phyloP scores from a whole-genome alignment of 768 basidiomycete species.

The Kwoniella bestiolae region DNA sequence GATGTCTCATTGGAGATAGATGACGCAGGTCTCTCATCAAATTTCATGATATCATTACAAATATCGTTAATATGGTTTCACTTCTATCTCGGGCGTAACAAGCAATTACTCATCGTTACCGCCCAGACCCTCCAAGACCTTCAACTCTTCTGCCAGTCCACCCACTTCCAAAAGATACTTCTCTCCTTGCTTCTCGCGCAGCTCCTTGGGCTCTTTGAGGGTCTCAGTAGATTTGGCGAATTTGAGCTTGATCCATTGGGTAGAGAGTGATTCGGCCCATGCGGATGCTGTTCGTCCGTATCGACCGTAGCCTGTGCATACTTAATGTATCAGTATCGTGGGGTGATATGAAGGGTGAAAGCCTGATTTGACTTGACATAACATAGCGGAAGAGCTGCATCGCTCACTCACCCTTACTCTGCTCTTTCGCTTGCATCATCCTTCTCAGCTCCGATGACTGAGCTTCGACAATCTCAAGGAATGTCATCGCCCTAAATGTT shows the following conservation, averaged over 20 bases:
- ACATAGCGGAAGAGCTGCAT: background rate
- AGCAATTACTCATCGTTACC: background rate
- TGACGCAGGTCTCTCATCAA: background rate
- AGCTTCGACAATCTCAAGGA: slow-evolving; percentile 24
- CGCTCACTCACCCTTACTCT: slow-evolving; percentile 24
- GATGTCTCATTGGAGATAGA: background rate
- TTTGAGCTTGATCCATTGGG: slow-evolving; percentile 39
- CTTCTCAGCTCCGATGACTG: slow-evolving; percentile 28
- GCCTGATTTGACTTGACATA: too few species aligned
- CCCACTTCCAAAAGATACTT: slow-evolving; percentile 33
- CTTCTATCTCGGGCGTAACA: background rate
- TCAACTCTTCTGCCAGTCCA: slow-evolving; percentile 25
- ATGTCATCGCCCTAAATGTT: slow-evolving; percentile 25
- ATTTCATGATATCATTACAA: background rate
- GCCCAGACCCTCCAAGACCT: background rate
- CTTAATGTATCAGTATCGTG: background rate
- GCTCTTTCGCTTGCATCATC: slow-evolving; percentile 40
- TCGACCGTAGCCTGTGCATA: slow-evolving; percentile 22
- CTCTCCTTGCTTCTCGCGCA: slow-evolving; percentile 27
- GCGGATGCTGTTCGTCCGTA: slow-evolving; percentile 28
- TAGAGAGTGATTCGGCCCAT: slow-evolving; percentile 24
- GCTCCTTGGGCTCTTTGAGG: slow-evolving; percentile 20
- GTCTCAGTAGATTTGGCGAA: slow-evolving; percentile 16
- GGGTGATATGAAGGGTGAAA: too few species aligned
- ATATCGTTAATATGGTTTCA: background rate